Base-by-base conservation (phyloP, 139 green algal species). In the Coelastrella sp. region DNA sequence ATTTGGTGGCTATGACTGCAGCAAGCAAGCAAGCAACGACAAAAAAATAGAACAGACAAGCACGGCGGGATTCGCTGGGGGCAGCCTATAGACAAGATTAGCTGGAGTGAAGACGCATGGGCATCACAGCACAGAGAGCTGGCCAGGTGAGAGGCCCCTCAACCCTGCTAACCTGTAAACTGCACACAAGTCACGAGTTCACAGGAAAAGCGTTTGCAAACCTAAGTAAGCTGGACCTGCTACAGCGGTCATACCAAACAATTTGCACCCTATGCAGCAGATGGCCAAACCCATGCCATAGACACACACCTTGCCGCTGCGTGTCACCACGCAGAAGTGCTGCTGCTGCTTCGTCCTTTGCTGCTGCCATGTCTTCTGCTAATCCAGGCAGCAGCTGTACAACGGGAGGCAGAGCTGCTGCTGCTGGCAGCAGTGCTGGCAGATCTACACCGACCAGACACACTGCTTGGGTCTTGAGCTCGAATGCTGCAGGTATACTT, bases 401-500 rank as follows among this genome's bases (percentile, higher is more conserved):
- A 4, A 5, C 17, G 14, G n/a, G n/a, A 11, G 73, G 85, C 58
- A 84, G 73, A 10, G 73, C 85, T 64, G 85, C 85, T 75, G 73
- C 56, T 65, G 85, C 54, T 19, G 56, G 85, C 73, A 90, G 85
- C 73, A 90, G 57, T 22, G 10, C 4, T 8, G 85, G 85, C 85
- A 90, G 71, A 22, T 90, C 73, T 17, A 90, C 22, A 7, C 85
- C 85, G 14, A 11, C 22, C 54, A 90, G 7, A 58, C 73, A 83
- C 8, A 90, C 85, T 59, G 85, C 83, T n/a, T 83, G 73, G 7
- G 85, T 84, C 23, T 75, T 83, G 5, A 90, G 85, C 58, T 84
- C 73, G 75, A 90, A 90, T 14, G 85, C 85, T 61, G 58, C 58
- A n/a, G 85, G 85, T 1, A 90, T 54, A 4, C 32, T 13, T 17